Base-by-base conservation (phyloP, 1,284 basidiomycete genomes). In the Schizophyllum amplum region DNA sequence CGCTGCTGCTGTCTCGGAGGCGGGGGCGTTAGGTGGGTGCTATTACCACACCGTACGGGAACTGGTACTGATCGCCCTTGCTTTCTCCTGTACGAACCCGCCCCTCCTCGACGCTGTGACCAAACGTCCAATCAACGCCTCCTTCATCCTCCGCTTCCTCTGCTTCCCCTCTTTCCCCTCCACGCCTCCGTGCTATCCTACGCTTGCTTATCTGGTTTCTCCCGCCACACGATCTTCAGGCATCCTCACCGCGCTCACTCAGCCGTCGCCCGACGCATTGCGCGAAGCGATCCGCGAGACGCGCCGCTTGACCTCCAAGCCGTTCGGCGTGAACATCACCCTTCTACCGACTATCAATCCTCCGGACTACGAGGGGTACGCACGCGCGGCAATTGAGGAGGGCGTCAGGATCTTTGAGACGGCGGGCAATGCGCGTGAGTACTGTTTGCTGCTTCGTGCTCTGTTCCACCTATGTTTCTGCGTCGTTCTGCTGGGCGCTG, bases 311-410 rank as follows among this genome's bases (percentile, higher is more conserved):
- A 92, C 89, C 0, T 71, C 75, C 53, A 90, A 91, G 62, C 85
- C 84, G 11, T 94, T 94, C 69, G 95, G 91, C 24, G 94, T 97
- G 59, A 98, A 98, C 70, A 84, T 97, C 64, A 97, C 95, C 0
- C 74, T 98, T 13, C 76, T 97, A 22, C 94, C 95, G 0, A 84
- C 83, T 24, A 97, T 98, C 66, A 90, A 84, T 58, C 93, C 94
- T 0, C 94, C 95, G 1, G 92, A 96, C 67, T 98, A 98, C 63
- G 81, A 81, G 55, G 92, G 87, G 5, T 94, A 87, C 64, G 88
- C 89, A 1, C 77, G 82, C 11, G 94, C 81, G 1, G 89, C 93
- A 4, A 81, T 97, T 54, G 91, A 92, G 57, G 94, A 95, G 67
- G 91, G 91, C n/a, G 80, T 96, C 11, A 77, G 74, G 64, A 86